These are phyloP conservation scores for Meyerozyma elateridarum DNA, from an alignment of 1,139 yeast genomes.

Conservation along the genomic window DNA sequence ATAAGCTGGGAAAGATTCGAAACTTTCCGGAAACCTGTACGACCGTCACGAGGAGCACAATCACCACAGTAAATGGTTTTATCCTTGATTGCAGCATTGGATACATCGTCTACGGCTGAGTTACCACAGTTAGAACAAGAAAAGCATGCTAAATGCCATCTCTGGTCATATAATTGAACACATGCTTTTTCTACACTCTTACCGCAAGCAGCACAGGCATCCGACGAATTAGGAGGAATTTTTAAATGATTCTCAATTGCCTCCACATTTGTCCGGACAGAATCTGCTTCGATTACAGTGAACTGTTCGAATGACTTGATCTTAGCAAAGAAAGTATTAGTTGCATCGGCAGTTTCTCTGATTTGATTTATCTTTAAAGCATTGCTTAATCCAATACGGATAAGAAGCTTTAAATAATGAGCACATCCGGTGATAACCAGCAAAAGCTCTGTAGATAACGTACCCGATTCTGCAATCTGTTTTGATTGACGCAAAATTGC, in stretches of 20 bases:
- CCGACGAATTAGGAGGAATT: slow-evolving; percentile 66
- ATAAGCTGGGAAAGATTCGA: slow-evolving; percentile 69
- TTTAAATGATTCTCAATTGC: slow-evolving; percentile 33
- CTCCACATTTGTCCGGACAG: slow-evolving; percentile 26
- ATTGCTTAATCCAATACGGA: slow-evolving; percentile 73
- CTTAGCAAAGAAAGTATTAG: slow-evolving; percentile 46
- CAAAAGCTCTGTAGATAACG: slow-evolving; percentile 52
- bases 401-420: slow-evolving; percentile 81
- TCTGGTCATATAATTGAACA: slow-evolving; percentile 50
- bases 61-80: slow-evolving; percentile 46
- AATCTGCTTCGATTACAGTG: slow-evolving; percentile 8
- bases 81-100: slow-evolving; percentile 12
- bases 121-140: slow-evolving; percentile 53
- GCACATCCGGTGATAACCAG: slow-evolving; percentile 90
- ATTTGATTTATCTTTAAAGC: slow-evolving; percentile 65
- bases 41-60: slow-evolving; percentile 50
- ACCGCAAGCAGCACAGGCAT: slow-evolving; percentile 66
- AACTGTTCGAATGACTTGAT: neutral
- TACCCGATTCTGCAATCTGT: slow-evolving; percentile 51
- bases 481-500: slow-evolving; percentile 62
- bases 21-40: slow-evolving; percentile 57
- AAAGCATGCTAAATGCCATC: slow-evolving; percentile 85
- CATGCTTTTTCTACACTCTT: slow-evolving; percentile 83
- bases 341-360: slow-evolving; percentile 54
- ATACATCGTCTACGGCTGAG: slow-evolving; percentile 22